phyloP scores from a whole-genome alignment of 2,329 filamentous ascomycete genomes.

The Endoconidiophora polonica region DNA sequence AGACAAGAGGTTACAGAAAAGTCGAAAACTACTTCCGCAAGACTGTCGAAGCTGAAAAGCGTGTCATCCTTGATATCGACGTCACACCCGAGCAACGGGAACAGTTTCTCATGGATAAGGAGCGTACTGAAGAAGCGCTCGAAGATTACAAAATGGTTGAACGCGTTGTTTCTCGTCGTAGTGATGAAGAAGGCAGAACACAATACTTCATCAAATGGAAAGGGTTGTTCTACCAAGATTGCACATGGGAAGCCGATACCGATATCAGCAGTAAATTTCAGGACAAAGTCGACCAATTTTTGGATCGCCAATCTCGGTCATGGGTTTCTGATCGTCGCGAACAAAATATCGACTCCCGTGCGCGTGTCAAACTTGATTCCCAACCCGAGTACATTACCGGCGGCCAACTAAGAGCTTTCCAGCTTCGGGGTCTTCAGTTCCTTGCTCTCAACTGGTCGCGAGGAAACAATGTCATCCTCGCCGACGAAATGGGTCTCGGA shows the following conservation, averaged over 20 bases:
- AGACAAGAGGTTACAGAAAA: slow-evolving; percentile 71
- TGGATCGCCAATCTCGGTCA: slow-evolving; percentile 66
- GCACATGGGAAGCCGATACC: slow-evolving; percentile 75
- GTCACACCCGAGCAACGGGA: slow-evolving; percentile 73
- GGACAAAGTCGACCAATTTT: slow-evolving; percentile 76
- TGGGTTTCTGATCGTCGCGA: slow-evolving; percentile 69
- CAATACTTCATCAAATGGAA: slow-evolving; percentile 98
- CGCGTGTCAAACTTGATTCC: slow-evolving; percentile 57
- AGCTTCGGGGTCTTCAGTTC: slow-evolving; percentile 88
- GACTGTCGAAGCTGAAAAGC: slow-evolving; percentile 61
- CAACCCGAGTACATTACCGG: slow-evolving; percentile 75
- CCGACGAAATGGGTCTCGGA: slow-evolving; percentile 95
- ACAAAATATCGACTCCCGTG: slow-evolving; percentile 56
- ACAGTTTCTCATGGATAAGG: slow-evolving; percentile 88
- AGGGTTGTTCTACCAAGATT: slow-evolving; percentile 78
- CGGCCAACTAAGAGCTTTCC: slow-evolving; percentile 80
- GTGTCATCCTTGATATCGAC: slow-evolving; percentile 58
- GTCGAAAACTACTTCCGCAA: slow-evolving; percentile 92
- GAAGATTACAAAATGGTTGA: slow-evolving; percentile 87
- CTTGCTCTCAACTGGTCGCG: slow-evolving; percentile 91
- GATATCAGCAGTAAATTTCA: slow-evolving; percentile 67
- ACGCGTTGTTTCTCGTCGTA: slow-evolving; percentile 69
- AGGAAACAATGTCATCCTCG: slow-evolving; percentile 87
- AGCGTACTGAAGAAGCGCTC: slow-evolving; percentile 74
- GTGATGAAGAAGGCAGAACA: slow-evolving; percentile 54